Percentiles rank a stretch among this genome's conserved stretches.
These are phyloP conservation scores for Podila minutissima DNA, from an alignment of 192 early-diverging fungal genomes.

Conservation along the genomic window DNA sequence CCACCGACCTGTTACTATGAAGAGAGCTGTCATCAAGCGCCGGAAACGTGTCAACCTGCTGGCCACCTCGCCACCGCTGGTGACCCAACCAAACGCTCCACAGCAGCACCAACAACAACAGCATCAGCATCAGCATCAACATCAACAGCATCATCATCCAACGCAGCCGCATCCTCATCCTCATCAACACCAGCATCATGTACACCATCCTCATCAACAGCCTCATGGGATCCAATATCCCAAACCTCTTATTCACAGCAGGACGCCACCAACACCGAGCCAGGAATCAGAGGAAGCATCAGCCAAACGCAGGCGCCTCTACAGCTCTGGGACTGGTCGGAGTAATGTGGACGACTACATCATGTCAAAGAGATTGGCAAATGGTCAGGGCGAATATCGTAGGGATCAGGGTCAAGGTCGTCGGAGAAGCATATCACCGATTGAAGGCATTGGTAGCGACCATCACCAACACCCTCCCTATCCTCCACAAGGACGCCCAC, in stretches of 20 bases:
- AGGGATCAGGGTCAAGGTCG: slow-evolving; percentile 16
- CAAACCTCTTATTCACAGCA: slow-evolving; percentile 19
- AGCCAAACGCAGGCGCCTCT: slow-evolving; percentile 26
- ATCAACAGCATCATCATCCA: slow-evolving; percentile 2
- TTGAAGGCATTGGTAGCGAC: slow-evolving; percentile 19
- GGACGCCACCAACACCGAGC: slow-evolving; percentile 21
- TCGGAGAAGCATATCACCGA: slow-evolving; percentile 43
- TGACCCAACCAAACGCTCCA: slow-evolving; percentile 17
- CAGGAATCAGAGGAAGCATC: slow-evolving; percentile 13
- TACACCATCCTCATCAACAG: slow-evolving; percentile 15
- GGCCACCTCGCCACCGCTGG: slow-evolving; percentile 35
- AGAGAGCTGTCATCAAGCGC: slow-evolving; percentile 78
- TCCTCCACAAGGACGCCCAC: slow-evolving; percentile 10
- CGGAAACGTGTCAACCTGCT: slow-evolving; percentile 66
- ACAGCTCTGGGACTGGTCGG: slow-evolving; percentile 5
- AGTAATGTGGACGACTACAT: slow-evolving; percentile 22
- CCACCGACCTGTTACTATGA: slow-evolving; percentile 86
- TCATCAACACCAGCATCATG: slow-evolving; percentile 22
- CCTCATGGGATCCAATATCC: slow-evolving; percentile 30
- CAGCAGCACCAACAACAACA: slow-evolving; percentile 19
- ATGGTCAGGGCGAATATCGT: slow-evolving; percentile 30
- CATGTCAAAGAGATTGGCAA: slow-evolving; percentile 10
- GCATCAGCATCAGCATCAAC: slow-evolving; percentile 22
- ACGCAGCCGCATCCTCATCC: not conserved
- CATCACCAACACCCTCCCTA: slow-evolving; percentile 26